phyloP scores from a whole-genome alignment of 352 stramenopile genomes.

The Phytopythium helicoides region DNA sequence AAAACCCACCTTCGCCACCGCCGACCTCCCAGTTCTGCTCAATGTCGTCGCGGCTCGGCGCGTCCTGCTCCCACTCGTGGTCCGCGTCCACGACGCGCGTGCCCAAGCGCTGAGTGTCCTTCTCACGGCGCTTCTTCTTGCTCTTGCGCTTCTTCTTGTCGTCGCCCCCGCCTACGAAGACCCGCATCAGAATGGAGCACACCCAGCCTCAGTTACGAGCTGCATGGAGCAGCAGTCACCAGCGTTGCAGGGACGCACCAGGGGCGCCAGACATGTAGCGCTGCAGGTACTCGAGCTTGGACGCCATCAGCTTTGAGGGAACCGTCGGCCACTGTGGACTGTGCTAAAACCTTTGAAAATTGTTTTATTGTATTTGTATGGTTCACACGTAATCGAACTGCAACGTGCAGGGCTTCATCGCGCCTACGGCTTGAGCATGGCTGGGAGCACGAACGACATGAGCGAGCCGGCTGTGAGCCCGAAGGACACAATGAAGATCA shows the following conservation, averaged over 20 bases:
- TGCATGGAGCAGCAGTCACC: too few species aligned
- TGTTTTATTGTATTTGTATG: too few species aligned
- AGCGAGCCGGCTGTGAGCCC: conserved; percentile 70
- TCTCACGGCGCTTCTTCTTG: conserved; percentile 36
- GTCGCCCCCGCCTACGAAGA: conserved; percentile 15
- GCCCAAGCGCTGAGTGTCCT: conserved; percentile 6
- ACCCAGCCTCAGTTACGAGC: not conserved
- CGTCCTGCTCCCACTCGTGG: conserved; percentile 49
- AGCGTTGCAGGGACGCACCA: conserved; percentile 17
- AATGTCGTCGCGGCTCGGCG: conserved; percentile 40
- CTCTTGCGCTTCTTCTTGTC: conserved; percentile 53
- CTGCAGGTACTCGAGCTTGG: conserved; percentile 82
- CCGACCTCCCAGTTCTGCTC: conserved; percentile 69
- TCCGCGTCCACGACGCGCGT: conserved; percentile 60
- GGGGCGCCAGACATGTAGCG: conserved; percentile 55
- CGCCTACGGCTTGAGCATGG: conserved; percentile 80
- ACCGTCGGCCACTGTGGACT: too few species aligned
- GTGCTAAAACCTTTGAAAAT: too few species aligned
- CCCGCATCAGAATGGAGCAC: too few species aligned
- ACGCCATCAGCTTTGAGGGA: too few species aligned
- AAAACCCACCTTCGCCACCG: conserved; percentile 28
- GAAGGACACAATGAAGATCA: conserved; percentile 81
- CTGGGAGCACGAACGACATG: conserved; percentile 71
- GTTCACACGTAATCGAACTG: too few species aligned
- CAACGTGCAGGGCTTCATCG: too few species aligned